phyloP scores from a whole-genome alignment of 805 yeast species.

The Yamadazyma philogaea region DNA sequence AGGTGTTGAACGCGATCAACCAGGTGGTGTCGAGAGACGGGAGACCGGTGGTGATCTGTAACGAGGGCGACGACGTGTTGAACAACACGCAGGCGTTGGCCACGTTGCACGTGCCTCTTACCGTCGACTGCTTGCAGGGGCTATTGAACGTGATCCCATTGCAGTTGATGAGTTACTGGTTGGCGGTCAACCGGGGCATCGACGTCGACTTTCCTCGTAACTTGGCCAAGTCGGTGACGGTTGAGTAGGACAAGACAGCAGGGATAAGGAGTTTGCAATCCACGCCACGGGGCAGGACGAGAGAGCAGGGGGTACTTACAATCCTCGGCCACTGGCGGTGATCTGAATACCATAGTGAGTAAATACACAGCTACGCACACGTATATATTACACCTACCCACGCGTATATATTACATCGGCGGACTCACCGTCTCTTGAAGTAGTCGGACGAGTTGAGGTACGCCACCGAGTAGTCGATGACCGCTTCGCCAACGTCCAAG shows the following conservation, averaged over 20 bases:
- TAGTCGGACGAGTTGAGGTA: constrained; percentile 68
- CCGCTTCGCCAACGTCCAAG: constrained; percentile 80
- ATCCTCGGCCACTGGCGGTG: not conserved
- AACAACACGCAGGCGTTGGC: constrained; percentile 56
- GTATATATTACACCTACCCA: too few relatives aligned
- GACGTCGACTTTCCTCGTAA: constrained; percentile 99
- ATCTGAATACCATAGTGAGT: not conserved
- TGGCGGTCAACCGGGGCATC: constrained; percentile 90
- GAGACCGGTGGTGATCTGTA: constrained; percentile 89
- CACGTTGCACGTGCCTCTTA: constrained; percentile 85
- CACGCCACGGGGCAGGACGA: too few relatives aligned
- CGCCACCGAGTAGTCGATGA: constrained; percentile 69
- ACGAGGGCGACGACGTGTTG: constrained; percentile 70
- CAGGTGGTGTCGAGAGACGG: constrained; percentile 98
- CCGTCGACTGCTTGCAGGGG: constrained; percentile 98
- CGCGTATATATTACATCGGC: too few relatives aligned
- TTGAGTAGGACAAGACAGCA: constrained; percentile 58
- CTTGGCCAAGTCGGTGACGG: constrained; percentile 97
- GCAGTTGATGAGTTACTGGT: constrained; percentile 95
- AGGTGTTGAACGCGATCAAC: constrained; percentile 90
- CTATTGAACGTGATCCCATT: constrained; percentile 89
- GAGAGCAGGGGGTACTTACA: not conserved
- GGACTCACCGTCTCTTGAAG: constrained; percentile 58
- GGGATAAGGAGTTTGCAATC: too few relatives aligned
- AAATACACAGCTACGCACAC: too few relatives aligned